Conservation (phyloP, 176 grass and related monocot genomes). For the Zizania latifolia region DNA sequence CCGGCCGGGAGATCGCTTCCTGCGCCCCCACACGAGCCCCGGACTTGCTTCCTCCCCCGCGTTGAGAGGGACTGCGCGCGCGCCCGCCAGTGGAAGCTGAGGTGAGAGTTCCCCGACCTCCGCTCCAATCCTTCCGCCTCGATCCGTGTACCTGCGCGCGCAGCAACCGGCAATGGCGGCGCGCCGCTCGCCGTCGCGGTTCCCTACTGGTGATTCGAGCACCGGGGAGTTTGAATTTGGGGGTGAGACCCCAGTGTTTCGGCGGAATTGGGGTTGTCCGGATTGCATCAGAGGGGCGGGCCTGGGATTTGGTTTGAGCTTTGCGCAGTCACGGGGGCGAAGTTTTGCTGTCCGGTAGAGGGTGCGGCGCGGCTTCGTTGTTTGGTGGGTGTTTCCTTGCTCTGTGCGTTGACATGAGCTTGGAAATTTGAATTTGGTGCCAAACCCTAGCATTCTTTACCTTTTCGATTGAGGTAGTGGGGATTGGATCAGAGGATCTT, state of each 20-base stretch:
- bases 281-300: slow-evolving; percentile 31
- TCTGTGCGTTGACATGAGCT: not conserved
- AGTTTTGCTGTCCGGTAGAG: slow-evolving; percentile 6
- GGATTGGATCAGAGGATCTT: slow-evolving; percentile 26
- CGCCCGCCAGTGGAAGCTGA: not conserved
- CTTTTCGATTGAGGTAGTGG: not conserved
- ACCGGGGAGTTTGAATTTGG: slow-evolving; percentile 28
- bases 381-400: slow-evolving; percentile 13
- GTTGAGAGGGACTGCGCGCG: not conserved
- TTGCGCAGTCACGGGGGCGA: too few relatives aligned
- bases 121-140: slow-evolving; percentile 2
- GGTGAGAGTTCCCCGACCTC: slow-evolving; percentile 39
- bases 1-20: slow-evolving; percentile 33
- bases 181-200: too few relatives aligned
- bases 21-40: not conserved
- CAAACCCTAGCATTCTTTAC: slow-evolving; percentile 40
- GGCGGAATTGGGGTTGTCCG: slow-evolving; percentile 24
- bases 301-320: slow-evolving; percentile 18
- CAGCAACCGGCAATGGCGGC: slow-evolving; percentile 30
- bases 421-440: slow-evolving; percentile 41
- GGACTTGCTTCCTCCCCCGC: not conserved
- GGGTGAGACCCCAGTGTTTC: not conserved
- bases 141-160: slow-evolving; percentile 18
- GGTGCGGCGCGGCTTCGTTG: not conserved
- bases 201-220: slow-evolving; percentile 19